Evolutionary conservation across 371 early-diverging fungal genomes (phyloP).

Genomic region (Quaeritorhiza haematococci): DNA sequence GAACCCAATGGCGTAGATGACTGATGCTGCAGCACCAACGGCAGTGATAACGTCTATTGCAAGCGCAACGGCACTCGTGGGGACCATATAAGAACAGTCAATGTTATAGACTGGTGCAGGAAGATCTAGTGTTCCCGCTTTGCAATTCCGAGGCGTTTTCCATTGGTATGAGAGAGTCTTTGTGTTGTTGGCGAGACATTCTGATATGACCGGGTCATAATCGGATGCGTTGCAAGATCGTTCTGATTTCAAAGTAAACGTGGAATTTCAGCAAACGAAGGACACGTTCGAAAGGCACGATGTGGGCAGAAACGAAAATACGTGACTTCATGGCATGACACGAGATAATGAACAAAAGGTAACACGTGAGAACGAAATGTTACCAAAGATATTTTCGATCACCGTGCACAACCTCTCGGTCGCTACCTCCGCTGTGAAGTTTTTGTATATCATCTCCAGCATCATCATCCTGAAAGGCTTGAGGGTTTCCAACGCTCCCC

Average conservation of each 20-base stretch:
- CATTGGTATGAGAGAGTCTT: neutral
- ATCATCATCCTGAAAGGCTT: too few relatives aligned
- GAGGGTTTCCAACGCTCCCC: neutral
- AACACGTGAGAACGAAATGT: too few relatives aligned
- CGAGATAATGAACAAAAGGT: too few relatives aligned
- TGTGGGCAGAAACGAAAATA: too few relatives aligned
- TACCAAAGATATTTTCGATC: neutral
- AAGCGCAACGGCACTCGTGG: neutral
- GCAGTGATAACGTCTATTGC: neutral
- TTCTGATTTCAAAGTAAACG: too few relatives aligned
- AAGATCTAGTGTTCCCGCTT: neutral
- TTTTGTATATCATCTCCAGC: neutral
- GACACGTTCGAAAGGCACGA: too few relatives aligned
- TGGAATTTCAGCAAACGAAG: too few relatives aligned
- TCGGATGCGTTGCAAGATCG: too few relatives aligned
- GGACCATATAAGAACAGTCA: neutral
- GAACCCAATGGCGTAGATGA: neutral
- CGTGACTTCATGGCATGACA: too few relatives aligned
- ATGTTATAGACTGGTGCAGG: neutral
- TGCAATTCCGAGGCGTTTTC: neutral
- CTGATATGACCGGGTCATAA: too few relatives aligned
- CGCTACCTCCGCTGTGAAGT: neutral
- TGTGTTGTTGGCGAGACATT: neutral
- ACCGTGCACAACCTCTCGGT: neutral
- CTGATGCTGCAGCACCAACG: neutral